Conservation (phyloP, 257 asterid species). For the Cynanchum wilfordii region DNA sequence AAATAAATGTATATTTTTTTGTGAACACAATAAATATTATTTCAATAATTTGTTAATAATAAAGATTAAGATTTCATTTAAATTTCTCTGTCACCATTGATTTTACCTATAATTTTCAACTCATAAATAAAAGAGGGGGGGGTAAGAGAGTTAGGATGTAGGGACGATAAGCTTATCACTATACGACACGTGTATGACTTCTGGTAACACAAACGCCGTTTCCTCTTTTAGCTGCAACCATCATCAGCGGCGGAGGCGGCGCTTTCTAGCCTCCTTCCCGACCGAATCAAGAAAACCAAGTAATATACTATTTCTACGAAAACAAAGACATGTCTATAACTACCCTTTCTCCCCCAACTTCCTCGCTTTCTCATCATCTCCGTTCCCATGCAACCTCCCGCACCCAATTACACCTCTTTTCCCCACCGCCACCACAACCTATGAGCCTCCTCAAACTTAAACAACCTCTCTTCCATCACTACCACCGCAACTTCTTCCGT, state of each 20-base stretch:
- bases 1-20: too few species aligned
- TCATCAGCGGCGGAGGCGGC: conserved; percentile 60
- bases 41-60: too few species aligned
- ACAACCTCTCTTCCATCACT: conserved; percentile 18
- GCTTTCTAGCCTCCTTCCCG: conserved; percentile 39
- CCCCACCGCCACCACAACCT: conserved; percentile 29
- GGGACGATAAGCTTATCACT: neutral
- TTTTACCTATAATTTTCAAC: too few species aligned
- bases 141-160: too few species aligned
- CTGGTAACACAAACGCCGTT: neutral
- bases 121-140: too few species aligned
- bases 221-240: neutral
- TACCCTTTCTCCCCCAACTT: conserved; percentile 11
- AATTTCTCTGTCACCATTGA: too few species aligned
- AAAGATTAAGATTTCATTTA: too few species aligned
- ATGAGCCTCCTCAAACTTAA: conserved; percentile 50
- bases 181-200: neutral
- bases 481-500: conserved; percentile 37
- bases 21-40: too few species aligned
- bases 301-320: neutral
- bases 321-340: conserved; percentile 40
- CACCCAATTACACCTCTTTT: conserved; percentile 30
- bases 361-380: conserved; percentile 33
- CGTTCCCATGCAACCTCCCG: conserved; percentile 46
- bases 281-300: conserved; percentile 13